phyloP scores from a whole-genome alignment of 768 basidiomycete species.

The Erythrobasidium yunnanense region DNA sequence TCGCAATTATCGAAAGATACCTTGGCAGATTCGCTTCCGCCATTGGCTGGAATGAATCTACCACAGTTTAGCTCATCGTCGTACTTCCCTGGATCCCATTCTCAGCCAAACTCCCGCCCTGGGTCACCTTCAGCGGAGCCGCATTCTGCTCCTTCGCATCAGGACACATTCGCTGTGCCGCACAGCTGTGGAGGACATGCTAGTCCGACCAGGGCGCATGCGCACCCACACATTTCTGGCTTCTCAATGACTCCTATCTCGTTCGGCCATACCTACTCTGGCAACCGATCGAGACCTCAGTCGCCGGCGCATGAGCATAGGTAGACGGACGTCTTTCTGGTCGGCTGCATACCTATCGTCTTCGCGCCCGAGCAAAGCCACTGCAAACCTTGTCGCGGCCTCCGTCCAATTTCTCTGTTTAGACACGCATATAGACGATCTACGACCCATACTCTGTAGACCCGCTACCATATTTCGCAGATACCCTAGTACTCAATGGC shows the following conservation, averaged over 20 bases:
- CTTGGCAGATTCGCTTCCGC: background rate
- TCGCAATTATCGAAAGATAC: background rate
- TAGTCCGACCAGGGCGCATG: background rate
- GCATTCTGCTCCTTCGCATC: no score
- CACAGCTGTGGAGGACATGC: no score
- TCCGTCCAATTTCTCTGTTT: no score
- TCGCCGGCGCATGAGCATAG: background rate
- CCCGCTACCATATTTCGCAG: no score
- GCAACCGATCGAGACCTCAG: background rate
- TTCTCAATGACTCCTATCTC: conserved; percentile 26
- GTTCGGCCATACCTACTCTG: conserved; percentile 22
- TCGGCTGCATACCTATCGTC: no score
- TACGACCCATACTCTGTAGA: background rate
- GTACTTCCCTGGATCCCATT: background rate
- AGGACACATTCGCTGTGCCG: no score
- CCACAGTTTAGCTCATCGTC: background rate
- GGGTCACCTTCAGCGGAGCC: background rate
- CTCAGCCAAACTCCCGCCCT: conserved; percentile 1
- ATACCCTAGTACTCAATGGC: no score
- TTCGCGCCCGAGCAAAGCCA: no score
- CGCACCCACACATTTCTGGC: background rate
- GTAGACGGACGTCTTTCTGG: background rate
- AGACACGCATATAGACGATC: conserved; percentile 17
- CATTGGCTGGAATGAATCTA: background rate
- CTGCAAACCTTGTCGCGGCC: no score